Evolutionary conservation across 352 stramenopile genomes (phyloP).

Genomic region (Pythium inflatum): DNA sequence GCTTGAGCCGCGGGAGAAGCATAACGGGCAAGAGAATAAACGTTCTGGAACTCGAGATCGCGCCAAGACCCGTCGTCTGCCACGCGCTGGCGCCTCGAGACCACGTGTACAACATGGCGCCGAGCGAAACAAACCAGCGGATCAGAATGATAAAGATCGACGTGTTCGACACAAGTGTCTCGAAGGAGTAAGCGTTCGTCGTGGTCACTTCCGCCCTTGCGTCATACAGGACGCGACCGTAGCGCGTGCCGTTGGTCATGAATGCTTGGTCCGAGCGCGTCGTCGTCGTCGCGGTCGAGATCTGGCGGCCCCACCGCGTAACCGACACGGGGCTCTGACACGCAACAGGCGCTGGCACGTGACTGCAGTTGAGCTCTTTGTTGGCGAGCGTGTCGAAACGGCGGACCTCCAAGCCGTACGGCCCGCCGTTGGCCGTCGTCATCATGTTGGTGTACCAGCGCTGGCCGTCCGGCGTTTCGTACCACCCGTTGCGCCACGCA

Average conservation of each 20-base stretch:
- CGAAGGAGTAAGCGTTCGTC: constrained; percentile 30
- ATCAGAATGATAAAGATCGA: constrained; percentile 35
- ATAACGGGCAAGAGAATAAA: constrained; percentile 30
- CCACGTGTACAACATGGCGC: constrained; percentile 22
- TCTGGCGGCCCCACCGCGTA: background rate
- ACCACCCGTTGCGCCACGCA: background rate
- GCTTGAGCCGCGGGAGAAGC: background rate
- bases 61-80: constrained; percentile 28
- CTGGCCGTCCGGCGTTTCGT: background rate
- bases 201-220: too few relatives aligned
- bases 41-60: constrained; percentile 16
- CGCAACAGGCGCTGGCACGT: too few relatives aligned
- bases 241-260: constrained; percentile 33
- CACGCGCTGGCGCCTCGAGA: constrained; percentile 16
- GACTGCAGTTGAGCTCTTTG: constrained; percentile 6
- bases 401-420: constrained; percentile 5
- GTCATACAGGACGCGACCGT: background rate
- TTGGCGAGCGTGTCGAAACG: constrained; percentile 27
- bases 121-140: constrained; percentile 33
- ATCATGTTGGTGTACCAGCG: constrained; percentile 33
- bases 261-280: background rate
- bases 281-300: background rate
- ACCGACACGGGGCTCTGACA: background rate
- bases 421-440: constrained; percentile 4
- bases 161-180: constrained; percentile 34